Evolutionary conservation across 306 rosid genomes (phyloP), one percentile per base, ranked within the genome.

Genomic region (Casuarina glauca): DNA sequence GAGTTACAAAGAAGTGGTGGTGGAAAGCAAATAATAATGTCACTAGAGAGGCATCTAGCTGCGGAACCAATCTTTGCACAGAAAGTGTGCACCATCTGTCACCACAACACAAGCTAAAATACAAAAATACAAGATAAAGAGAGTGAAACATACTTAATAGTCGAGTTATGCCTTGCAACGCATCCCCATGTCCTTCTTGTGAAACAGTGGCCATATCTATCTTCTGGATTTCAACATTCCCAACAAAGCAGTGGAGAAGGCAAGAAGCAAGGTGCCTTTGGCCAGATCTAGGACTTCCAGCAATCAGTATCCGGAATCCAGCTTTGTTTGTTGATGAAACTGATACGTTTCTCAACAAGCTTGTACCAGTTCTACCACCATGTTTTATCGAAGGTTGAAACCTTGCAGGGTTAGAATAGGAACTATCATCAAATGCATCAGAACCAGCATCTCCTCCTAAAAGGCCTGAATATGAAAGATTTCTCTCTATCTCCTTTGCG

Each of bases 211-310:
- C 98, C 91, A 93, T 84, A 87, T 95, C 98, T 76, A 95, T 83
- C 88, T 92, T 95, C 55, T 78, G 91, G 26, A 95, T 82, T 87
- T 89, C 96, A 76, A 77, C 80, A 85, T 85, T 90, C 67, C 95
- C 97, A 83, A 85, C 78, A 88, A 88, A 92, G 85, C 91, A 92
- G 89, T 87, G 87, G 75, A 95, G 89, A 82, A 95, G 88, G 88
- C 97, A 95, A 76, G 98, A 91, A 35, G 96, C 96, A 86, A 95
- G 93, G 86, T 95, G 96, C 83, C 89, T 92, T 79, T 93, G 98
- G 64, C 98, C 98, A 82, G 93, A 86, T 85, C 88, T 84, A 41
- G 93, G 86, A 85, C 78, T 86, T 84, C 97, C 97, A 82, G 90
- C 79, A 79, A 95, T 86, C 84, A 95, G 74, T 86, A 95, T 76